Conservation (phyloP, 148 eudicot species). For the Suaeda aralocaspica region DNA sequence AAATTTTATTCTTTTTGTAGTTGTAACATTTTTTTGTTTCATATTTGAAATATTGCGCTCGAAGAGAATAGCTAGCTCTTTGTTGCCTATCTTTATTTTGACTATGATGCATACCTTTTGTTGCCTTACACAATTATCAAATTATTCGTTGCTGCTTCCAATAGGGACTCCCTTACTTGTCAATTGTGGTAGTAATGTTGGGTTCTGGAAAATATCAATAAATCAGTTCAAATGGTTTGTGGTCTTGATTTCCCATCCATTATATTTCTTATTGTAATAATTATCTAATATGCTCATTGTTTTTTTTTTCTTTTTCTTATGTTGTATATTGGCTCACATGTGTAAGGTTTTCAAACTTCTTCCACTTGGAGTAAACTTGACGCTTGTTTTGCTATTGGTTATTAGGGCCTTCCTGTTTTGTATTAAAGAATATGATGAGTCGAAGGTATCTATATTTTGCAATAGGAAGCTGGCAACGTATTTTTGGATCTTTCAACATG, state of each 20-base stretch:
- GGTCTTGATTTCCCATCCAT: neutral
- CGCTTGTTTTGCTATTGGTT: slow-evolving; percentile 78
- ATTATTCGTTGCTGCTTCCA: slow-evolving; percentile 61
- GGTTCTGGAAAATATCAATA: slow-evolving; percentile 79
- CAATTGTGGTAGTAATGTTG: slow-evolving; percentile 63
- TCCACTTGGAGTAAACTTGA: slow-evolving; percentile 75
- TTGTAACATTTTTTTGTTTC: no score
- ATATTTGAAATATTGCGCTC: no score
- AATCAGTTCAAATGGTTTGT: slow-evolving; percentile 63
- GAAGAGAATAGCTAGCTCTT: slow-evolving; percentile 81
- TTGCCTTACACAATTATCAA: slow-evolving; percentile 84
- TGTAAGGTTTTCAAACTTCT: slow-evolving; percentile 63
- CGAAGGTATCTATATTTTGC: slow-evolving; percentile 44
- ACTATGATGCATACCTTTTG: slow-evolving; percentile 77
- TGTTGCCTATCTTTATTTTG: slow-evolving; percentile 80
- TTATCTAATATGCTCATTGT: no score
- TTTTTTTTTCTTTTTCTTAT: neutral
- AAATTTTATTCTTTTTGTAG: no score
- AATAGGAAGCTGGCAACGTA: neutral
- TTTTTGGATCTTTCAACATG: neutral
- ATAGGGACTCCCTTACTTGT: slow-evolving; percentile 59
- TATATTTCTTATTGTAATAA: neutral
- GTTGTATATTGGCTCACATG: neutral
- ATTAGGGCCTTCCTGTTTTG: slow-evolving; percentile 63
- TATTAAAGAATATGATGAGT: slow-evolving; percentile 64